phyloP scores from a whole-genome alignment of 805 yeast species.

The Lachancea dasiensis region DNA sequence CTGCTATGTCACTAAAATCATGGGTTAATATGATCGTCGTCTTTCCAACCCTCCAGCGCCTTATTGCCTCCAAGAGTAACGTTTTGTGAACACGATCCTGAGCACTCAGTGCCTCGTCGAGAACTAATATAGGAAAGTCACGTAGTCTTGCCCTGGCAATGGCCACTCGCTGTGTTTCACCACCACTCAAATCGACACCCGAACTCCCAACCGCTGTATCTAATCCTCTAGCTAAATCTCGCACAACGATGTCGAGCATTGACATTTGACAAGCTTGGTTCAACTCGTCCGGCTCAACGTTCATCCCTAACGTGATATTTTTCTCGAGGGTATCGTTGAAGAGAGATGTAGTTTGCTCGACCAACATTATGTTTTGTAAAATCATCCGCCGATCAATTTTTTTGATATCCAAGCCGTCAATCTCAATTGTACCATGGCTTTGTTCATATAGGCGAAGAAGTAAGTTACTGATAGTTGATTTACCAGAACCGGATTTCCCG shows the following conservation, averaged over 20 bases:
- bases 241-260: slow-evolving; percentile 44
- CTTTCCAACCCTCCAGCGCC: slow-evolving; percentile 54
- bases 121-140: slow-evolving; percentile 65
- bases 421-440: slow-evolving; percentile 46
- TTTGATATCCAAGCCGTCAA: slow-evolving; percentile 49
- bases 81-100: slow-evolving; percentile 51
- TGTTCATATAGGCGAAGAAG: slow-evolving; percentile 53
- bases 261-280: slow-evolving; percentile 47
- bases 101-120: slow-evolving; percentile 87
- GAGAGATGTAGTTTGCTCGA: slow-evolving; percentile 64
- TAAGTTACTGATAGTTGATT: slow-evolving; percentile 70
- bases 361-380: slow-evolving; percentile 56
- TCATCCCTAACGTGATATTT: slow-evolving; percentile 53
- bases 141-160: slow-evolving; percentile 76
- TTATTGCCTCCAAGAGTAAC: slow-evolving; percentile 44
- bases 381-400: slow-evolving; percentile 47
- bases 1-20: slow-evolving; percentile 51
- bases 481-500: slow-evolving; percentile 92
- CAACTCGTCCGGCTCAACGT: too few species aligned
- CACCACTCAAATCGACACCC: slow-evolving; percentile 68
- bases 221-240: slow-evolving; percentile 46
- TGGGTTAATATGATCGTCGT: slow-evolving; percentile 85
- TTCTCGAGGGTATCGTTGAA: slow-evolving; percentile 59
- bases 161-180: slow-evolving; percentile 80
- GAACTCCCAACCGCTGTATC: slow-evolving; percentile 45